A percentile compares a stretch with the other conserved stretches of the same genome.
phyloP scores from a whole-genome alignment of 176 grass and related monocot species.

The Tillandsia leiboldiana region DNA sequence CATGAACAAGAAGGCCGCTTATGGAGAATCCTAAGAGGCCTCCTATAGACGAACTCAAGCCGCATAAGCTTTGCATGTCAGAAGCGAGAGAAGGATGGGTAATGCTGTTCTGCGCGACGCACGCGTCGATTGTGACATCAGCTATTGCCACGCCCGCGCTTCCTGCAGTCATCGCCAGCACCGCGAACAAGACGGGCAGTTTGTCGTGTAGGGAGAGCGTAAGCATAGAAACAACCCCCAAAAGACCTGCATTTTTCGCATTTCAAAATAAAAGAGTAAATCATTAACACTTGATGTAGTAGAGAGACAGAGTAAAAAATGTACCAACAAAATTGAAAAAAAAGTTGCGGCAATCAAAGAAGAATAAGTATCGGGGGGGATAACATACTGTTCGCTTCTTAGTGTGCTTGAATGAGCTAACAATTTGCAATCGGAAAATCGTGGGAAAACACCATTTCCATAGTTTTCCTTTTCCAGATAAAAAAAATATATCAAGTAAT shows the following conservation, averaged over 20 bases:
- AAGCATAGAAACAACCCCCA: conserved; percentile 61
- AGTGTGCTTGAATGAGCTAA: too few relatives aligned
- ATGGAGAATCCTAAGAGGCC: conserved; percentile 66
- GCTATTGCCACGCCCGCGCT: conserved; percentile 56
- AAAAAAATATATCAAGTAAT: too few relatives aligned
- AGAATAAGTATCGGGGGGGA: too few relatives aligned
- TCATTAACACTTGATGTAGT: too few relatives aligned
- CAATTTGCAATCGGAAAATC: too few relatives aligned
- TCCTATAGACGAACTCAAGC: conserved; percentile 62
- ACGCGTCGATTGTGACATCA: conserved; percentile 71
- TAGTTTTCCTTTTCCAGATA: too few relatives aligned
- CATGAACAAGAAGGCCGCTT: conserved; percentile 73
- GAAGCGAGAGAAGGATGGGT: conserved; percentile 49
- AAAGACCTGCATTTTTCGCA: conserved; percentile 36
- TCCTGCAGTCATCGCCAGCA: conserved; percentile 37
- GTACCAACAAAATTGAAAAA: too few relatives aligned
- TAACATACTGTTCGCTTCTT: too few relatives aligned
- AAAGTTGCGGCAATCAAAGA: too few relatives aligned
- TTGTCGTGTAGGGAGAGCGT: conserved; percentile 35
- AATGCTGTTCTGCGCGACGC: conserved; percentile 70
- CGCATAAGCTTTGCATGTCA: conserved; percentile 74
- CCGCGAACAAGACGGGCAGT: conserved; percentile 28
- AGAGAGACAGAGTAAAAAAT: too few relatives aligned
- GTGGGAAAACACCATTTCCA: too few relatives aligned
- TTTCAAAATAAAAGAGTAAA: too few relatives aligned